Evolutionary conservation across 352 stramenopile genomes (phyloP), one percentile per base, ranked within the genome.

Genomic region (Phytopythium aichiense): DNA sequence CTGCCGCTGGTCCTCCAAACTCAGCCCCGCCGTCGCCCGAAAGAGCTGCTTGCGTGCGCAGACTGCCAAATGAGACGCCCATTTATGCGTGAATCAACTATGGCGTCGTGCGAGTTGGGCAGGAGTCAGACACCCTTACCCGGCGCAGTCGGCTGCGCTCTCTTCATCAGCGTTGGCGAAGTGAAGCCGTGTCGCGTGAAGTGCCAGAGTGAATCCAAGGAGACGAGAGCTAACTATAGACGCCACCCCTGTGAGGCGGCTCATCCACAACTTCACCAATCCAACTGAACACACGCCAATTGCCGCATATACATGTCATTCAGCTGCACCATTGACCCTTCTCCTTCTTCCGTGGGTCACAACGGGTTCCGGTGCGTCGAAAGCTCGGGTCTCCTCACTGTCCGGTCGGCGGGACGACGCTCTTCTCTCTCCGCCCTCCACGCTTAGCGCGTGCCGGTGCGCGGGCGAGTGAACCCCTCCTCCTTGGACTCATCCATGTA

Each of bases 401-500:
- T 38, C 33, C 33, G 11, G 33, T 38, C 11, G 7, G 33, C 11
- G 33, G 11, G 11, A 13, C 33, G 11, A 38, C 33, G 33, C 2
- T 9, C 6, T 13, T 48, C 20, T 15, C 20, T 43, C 0, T 23
- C 40, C 40, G 35, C 28, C 2, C n/a, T 18, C 20, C 11, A 12
- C 1, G 30, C 60, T 64, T 89, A 92, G 58, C 84, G 77, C 51
- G 79, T 88, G 46, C 77, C 72, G 33, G 77, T 79, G 52, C 85
- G 85, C 33, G 81, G 67, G 52, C 83, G 80, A 37, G 81, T 48
- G 69, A 94, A 89, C 18, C 84, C 80, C 63, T 94, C 84, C 45
- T 94, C 82, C 73, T 96, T 94, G 43, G 85, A 88, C 64, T 96
- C 88, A 61, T 93, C 84, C 81, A 95, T 92, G 69, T 94, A 92